A percentile compares a stretch with the other conserved stretches of the same genome.
phyloP scores from a whole-genome alignment of 2,329 filamentous ascomycete species.

The Diaporthe australafricana region DNA sequence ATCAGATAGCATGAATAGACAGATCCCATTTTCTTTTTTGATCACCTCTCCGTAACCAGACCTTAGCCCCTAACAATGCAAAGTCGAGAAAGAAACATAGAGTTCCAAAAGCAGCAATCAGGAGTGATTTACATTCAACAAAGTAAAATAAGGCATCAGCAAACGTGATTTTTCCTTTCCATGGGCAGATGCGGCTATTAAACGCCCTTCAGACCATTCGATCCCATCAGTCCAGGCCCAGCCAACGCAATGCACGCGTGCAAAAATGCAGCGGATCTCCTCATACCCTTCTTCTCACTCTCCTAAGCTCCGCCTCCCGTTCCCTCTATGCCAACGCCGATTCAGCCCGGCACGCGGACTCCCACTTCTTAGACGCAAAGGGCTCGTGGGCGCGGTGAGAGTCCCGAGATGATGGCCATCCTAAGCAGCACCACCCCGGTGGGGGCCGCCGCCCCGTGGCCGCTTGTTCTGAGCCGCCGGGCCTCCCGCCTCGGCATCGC shows the following conservation, averaged over 20 bases:
- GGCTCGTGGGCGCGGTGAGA: not conserved
- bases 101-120: not conserved
- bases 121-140: not conserved
- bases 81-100: not conserved
- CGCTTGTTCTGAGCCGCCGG: slow-evolving; percentile 46
- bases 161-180: not conserved
- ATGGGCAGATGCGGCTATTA: not conserved
- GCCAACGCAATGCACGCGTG: not conserved
- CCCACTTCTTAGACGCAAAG: not conserved
- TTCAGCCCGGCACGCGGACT: no score
- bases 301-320: no score
- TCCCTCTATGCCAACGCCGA: no score
- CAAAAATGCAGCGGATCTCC: not conserved
- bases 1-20: not conserved
- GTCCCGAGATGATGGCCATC: not conserved
- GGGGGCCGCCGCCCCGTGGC: slow-evolving; percentile 46
- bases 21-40: not conserved
- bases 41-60: not conserved
- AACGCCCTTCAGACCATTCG: not conserved
- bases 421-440: slow-evolving; percentile 20
- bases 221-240: not conserved
- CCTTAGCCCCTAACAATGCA: slow-evolving; percentile 8
- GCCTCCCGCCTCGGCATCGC: slow-evolving; percentile 55
- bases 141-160: not conserved
- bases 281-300: not conserved